Evolutionary conservation across 306 rosid species (phyloP).

Genomic region (Acacia confusa): DNA sequence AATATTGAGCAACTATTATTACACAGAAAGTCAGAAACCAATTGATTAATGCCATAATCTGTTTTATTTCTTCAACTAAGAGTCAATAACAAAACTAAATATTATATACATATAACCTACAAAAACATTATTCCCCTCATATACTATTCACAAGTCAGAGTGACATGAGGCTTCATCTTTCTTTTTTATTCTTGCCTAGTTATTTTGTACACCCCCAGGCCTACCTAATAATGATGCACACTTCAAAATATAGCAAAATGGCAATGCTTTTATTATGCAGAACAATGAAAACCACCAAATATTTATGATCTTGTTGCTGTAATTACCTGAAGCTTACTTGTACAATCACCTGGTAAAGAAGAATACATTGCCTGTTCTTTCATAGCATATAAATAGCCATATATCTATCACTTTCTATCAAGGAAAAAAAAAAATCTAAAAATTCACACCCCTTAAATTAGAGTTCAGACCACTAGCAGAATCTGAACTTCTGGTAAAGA

Average conservation of each 20-base stretch:
- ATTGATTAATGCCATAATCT: background rate
- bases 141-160: background rate
- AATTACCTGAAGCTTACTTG: slow-evolving; percentile 26
- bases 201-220: background rate
- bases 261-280: background rate
- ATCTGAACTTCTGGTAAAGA: background rate
- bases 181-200: background rate
- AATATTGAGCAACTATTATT: background rate
- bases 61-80: background rate
- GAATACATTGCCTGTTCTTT: background rate
- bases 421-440: background rate
- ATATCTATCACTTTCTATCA: background rate
- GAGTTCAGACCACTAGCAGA: background rate
- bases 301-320: slow-evolving; percentile 25
- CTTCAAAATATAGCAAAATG: background rate
- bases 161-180: background rate
- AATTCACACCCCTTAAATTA: background rate
- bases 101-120: background rate
- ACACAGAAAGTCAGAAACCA: background rate
- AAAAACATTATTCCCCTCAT: background rate
- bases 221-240: background rate
- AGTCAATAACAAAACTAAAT: background rate
- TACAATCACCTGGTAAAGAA: slow-evolving; percentile 11
- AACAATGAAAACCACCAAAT: slow-evolving; percentile 18
- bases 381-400: background rate